These are phyloP conservation scores for Beauveria asiatica DNA, from an alignment of 2,329 filamentous ascomycete genomes.

Conservation along the genomic window DNA sequence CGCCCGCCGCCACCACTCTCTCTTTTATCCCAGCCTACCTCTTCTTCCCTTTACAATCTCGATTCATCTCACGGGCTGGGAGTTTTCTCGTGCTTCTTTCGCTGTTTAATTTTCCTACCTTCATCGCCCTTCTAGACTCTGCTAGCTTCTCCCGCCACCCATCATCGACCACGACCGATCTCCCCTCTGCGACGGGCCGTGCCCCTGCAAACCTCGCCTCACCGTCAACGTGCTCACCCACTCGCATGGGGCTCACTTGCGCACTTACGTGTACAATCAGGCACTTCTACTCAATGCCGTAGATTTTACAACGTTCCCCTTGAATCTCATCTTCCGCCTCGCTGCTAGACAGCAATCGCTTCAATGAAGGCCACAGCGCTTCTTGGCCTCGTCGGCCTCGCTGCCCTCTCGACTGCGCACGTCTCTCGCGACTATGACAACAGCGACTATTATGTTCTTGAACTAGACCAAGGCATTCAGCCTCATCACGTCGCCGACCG, in stretches of 20 bases:
- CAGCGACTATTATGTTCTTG: slow-evolving; percentile 89
- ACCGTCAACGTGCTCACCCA: background rate
- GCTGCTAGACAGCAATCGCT: background rate
- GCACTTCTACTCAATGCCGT: background rate
- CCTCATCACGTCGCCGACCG: slow-evolving; percentile 62
- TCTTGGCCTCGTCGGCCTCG: slow-evolving; percentile 28
- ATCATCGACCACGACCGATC: background rate
- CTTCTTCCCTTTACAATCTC: background rate
- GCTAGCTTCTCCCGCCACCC: background rate
- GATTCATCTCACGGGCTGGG: background rate
- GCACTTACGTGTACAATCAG: background rate
- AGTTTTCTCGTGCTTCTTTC: background rate
- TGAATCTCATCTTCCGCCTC: background rate
- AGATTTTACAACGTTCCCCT: background rate
- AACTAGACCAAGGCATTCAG: slow-evolving; percentile 58
- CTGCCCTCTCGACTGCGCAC: slow-evolving; percentile 39
- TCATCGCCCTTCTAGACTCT: background rate
- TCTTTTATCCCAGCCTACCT: background rate
- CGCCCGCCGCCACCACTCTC: background rate
- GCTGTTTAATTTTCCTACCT: background rate
- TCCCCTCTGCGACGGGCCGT: background rate
- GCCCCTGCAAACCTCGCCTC: background rate
- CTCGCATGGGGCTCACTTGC: background rate
- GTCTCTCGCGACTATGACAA: slow-evolving; percentile 61
- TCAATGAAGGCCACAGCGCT: slow-evolving; percentile 13